phyloP scores from a whole-genome alignment of 352 stramenopile species.

The Phytophthora megakarya region DNA sequence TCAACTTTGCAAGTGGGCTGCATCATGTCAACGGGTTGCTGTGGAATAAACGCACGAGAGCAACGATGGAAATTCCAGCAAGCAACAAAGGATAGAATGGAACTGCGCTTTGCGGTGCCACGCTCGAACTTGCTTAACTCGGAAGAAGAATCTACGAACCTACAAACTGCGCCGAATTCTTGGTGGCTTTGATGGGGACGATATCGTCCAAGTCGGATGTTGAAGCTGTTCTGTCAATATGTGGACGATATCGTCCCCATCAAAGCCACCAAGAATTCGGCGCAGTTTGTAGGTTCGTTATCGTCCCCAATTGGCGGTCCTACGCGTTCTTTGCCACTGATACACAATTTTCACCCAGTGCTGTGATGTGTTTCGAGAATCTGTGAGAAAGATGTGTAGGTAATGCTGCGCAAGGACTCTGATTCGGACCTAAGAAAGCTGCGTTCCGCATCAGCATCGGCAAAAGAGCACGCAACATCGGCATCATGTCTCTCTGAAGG shows the following conservation, averaged over 20 bases:
- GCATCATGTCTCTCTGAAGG: too few relatives aligned
- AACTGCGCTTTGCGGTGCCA: background rate
- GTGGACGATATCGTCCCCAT: slow-evolving; percentile 3
- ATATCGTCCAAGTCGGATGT: too few relatives aligned
- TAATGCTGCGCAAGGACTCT: slow-evolving; percentile 3
- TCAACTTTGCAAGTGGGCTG: background rate
- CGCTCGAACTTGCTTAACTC: background rate
- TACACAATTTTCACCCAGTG: background rate
- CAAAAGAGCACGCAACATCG: too few relatives aligned
- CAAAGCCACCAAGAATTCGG: too few relatives aligned
- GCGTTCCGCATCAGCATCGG: too few relatives aligned
- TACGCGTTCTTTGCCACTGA: background rate
- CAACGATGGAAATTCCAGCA: background rate
- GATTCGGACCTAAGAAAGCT: background rate
- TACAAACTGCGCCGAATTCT: background rate
- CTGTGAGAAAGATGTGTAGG: slow-evolving; percentile 8
- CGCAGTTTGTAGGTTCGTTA: too few relatives aligned
- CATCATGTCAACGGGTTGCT: background rate
- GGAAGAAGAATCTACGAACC: background rate
- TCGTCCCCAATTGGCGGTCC: background rate
- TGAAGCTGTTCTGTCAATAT: too few relatives aligned
- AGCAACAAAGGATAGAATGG: background rate
- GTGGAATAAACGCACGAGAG: too few relatives aligned
- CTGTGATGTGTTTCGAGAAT: background rate
- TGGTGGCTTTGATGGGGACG: slow-evolving; percentile 1